Evolutionary conservation across 2,329 filamentous ascomycete species (phyloP), one percentile per base, ranked within the genome.

Genomic region (Xylariaceae sp.): DNA sequence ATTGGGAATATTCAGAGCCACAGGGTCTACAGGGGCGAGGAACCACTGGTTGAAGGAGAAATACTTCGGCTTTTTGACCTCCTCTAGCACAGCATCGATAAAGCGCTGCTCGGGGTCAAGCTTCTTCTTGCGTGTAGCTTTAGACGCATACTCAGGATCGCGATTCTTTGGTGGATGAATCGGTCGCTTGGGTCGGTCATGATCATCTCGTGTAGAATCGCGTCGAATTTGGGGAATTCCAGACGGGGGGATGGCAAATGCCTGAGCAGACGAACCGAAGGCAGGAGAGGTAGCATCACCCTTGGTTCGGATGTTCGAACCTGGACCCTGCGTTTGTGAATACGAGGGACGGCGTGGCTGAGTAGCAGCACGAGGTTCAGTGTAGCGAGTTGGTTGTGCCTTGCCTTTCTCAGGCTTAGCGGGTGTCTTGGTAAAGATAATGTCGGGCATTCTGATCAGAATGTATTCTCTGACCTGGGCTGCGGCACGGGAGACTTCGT

Each of bases 81-180:
- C 91, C 39, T 84, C 82, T 58, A 97, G 72, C 1, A 93, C 85
- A 60, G 90, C 86, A 64, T 95, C 88, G 71, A 90, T 93, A 74
- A 97, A 99, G 66, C 89, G 91, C 57, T 97, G 80, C 74, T 97
- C 93, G 47, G 90, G 86, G 65, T 92, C 88, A 63, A 89, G 86
- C 77, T 93, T 94, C 85, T 96, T 92, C 78, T 95, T 95, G 9
- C 91, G 90, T 71, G 92, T 90, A 13, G 74, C 74, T 64, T 88
- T 87, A 15, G 83, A 82, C 15, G 87, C 84, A 72, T 97, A 97
- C 6, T 92, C 88, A n/a, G 97, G 81, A 71, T 97, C 94, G 66
- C 93, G 92, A 62, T 88, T 86, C 70, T 93, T 92, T 0, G 94
- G 92, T 7, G 92, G 89, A 68, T 96, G 91, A 57, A 97, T 96